A percentile compares a stretch with the other conserved stretches of the same genome.
Conservation (phyloP, 768 basidiomycete species). For the Megacollybia marginata region DNA sequence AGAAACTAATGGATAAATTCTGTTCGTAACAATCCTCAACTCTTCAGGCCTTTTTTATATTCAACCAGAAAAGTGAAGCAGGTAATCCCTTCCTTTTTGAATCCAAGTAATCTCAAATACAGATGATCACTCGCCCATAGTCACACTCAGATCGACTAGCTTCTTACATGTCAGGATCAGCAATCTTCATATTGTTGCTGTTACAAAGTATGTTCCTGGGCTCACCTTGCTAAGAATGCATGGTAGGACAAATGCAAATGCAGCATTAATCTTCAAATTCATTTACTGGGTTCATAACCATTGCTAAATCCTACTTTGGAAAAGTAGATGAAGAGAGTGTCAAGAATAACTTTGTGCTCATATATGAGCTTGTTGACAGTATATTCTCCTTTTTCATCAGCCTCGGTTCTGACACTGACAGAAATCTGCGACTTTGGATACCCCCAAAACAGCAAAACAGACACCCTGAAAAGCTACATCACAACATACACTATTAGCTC, state of each 20-base stretch:
- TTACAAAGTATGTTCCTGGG: constrained; percentile 92
- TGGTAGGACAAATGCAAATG: constrained; percentile 87
- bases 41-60: no score
- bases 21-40: no score
- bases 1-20: no score
- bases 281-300: constrained; percentile 94
- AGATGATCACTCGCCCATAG: constrained; percentile 93
- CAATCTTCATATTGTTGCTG: constrained; percentile 92
- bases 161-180: constrained; percentile 98
- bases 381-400: constrained; percentile 1
- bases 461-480: constrained; percentile 95
- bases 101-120: constrained; percentile 98
- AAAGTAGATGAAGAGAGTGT: constrained; percentile 97
- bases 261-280: constrained; percentile 96
- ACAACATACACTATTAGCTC: no score
- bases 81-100: no score
- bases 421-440: constrained; percentile 99
- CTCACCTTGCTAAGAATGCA: no score
- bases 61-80: no score
- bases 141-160: constrained; percentile 95
- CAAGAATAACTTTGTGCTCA: constrained; percentile 98
- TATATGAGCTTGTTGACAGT: constrained; percentile 98
- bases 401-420: no score
- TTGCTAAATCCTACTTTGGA: constrained; percentile 93
- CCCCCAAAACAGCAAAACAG: constrained; percentile 97